Conservation (phyloP, 208 protist genomes). For the Kentomonas sorsogonicus region DNA sequence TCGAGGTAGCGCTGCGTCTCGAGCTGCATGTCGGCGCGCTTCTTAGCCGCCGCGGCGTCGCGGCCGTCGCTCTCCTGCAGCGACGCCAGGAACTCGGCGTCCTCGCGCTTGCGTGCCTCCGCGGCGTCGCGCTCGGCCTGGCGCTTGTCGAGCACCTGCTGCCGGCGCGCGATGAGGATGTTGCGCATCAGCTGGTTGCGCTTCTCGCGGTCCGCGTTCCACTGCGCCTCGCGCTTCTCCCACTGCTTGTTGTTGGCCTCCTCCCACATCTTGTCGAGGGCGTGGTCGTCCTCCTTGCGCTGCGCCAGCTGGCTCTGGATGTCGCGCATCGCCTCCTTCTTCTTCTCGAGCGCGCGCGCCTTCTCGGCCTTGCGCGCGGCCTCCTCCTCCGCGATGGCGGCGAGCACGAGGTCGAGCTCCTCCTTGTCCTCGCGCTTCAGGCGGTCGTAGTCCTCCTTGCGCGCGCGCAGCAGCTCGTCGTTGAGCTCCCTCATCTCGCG, state of each 20-base stretch:
- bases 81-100: slow-evolving; percentile 38
- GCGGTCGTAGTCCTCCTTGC: slow-evolving; percentile 71
- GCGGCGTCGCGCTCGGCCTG: slow-evolving; percentile 32
- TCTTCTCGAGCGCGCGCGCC: slow-evolving; percentile 22
- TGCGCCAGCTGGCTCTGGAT: slow-evolving; percentile 45
- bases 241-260: slow-evolving; percentile 77
- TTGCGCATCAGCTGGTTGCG: slow-evolving; percentile 59
- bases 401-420: slow-evolving; percentile 54
- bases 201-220: slow-evolving; percentile 53
- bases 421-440: slow-evolving; percentile 61
- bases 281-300: slow-evolving; percentile 37
- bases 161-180: slow-evolving; percentile 63
- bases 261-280: slow-evolving; percentile 72
- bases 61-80: slow-evolving; percentile 26
- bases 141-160: slow-evolving; percentile 78
- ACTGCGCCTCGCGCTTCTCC: slow-evolving; percentile 72
- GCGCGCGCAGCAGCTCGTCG: slow-evolving; percentile 56
- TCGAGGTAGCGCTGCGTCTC: slow-evolving; percentile 70
- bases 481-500: slow-evolving; percentile 70
- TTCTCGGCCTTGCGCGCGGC: slow-evolving; percentile 26
- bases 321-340: slow-evolving; percentile 42
- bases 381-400: slow-evolving; percentile 49
- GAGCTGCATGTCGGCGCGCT: slow-evolving; percentile 36
- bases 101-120: slow-evolving; percentile 30
- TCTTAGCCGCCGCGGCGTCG: slow-evolving; percentile 39